Conservation (phyloP, 2,329 filamentous ascomycete species). For the Claviceps arundinis region DNA sequence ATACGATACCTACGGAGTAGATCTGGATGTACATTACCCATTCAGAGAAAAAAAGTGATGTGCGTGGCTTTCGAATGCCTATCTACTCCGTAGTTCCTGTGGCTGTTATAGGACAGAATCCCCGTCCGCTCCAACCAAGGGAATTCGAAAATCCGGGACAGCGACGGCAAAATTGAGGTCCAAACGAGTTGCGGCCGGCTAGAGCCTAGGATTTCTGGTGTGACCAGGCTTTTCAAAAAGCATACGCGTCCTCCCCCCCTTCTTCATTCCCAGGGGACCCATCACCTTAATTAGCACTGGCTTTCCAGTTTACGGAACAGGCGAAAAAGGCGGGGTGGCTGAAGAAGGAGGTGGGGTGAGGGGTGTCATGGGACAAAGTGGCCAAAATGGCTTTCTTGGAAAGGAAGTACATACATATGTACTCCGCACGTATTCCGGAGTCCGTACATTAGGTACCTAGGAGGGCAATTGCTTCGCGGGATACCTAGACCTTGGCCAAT, state of each 20-base stretch:
- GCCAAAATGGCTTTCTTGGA: no score
- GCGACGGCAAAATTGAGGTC: not conserved
- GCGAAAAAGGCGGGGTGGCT: no score
- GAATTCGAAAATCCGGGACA: not conserved
- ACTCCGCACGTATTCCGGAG: no score
- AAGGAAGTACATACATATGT: no score
- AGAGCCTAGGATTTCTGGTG: not conserved
- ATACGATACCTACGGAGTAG: no score
- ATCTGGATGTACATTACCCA: not conserved
- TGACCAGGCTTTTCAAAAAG: not conserved
- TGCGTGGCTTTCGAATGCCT: not conserved
- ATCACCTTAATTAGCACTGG: no score
- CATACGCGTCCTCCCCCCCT: not conserved
- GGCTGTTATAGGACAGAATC: not conserved
- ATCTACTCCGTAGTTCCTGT: not conserved
- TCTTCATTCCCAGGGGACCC: not conserved
- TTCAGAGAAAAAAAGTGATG: not conserved
- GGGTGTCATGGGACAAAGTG: no score
- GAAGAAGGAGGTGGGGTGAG: no score
- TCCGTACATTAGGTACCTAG: no score
- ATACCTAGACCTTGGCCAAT: no score
- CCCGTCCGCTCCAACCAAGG: not conserved
- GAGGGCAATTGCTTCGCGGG: no score
- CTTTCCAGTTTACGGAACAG: no score
- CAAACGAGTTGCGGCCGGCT: not conserved